Conservation (phyloP, 176 grass and related monocot species). For the Bothriochloa decipiens region DNA sequence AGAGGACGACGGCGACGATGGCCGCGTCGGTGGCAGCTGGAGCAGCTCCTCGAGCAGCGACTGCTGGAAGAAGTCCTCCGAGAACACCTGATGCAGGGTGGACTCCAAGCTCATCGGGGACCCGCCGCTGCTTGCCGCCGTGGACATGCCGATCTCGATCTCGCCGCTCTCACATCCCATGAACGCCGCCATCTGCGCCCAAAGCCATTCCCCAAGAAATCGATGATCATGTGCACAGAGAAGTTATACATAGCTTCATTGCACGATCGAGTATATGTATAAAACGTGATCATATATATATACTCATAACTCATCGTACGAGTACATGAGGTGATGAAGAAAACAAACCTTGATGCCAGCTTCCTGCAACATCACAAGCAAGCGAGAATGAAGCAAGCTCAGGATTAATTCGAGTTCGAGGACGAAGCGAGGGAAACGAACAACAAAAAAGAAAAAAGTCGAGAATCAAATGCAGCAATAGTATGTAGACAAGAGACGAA, state of each 20-base stretch:
- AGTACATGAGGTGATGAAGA: not conserved
- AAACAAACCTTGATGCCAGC: slow-evolving; percentile 73
- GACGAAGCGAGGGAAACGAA: not conserved
- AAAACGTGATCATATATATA: not conserved
- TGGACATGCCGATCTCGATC: slow-evolving; percentile 77
- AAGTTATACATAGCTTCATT: not conserved
- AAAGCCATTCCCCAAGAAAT: not conserved
- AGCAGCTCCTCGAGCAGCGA: slow-evolving; percentile 51
- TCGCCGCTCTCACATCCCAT: slow-evolving; percentile 81
- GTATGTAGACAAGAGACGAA: not conserved
- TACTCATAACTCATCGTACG: not conserved
- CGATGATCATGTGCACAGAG: not conserved
- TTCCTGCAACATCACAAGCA: slow-evolving; percentile 64
- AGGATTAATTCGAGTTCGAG: not conserved
- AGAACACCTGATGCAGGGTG: slow-evolving; percentile 70
- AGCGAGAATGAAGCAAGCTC: not conserved
- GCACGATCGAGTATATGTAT: not conserved
- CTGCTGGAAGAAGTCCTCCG: slow-evolving; percentile 75
- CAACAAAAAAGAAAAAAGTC: not conserved
- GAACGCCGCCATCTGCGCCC: slow-evolving; percentile 71
- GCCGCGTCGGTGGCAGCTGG: slow-evolving; percentile 45
- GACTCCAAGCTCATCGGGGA: slow-evolving; percentile 29
- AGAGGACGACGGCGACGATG: slow-evolving; percentile 54
- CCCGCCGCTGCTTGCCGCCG: not conserved
- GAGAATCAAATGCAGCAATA: not conserved